A percentile compares a stretch with the other conserved stretches of the same genome.
Conservation (phyloP, 345 rosid genomes). For the Carallia pectinifolia region DNA sequence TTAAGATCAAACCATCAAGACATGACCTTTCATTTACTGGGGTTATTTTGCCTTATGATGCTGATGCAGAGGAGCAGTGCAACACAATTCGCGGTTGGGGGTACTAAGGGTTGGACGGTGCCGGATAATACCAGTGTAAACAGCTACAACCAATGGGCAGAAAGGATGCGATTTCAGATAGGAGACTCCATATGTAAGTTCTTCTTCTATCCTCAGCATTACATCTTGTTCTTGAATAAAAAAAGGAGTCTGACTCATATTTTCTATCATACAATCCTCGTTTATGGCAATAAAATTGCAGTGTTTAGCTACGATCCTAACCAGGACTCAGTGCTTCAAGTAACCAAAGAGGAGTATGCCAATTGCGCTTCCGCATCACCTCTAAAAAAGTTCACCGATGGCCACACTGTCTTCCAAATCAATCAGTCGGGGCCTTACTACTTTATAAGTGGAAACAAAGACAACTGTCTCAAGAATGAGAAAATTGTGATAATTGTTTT, state of each 20-base stretch:
- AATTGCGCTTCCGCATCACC: conserved; percentile 53
- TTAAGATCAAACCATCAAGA: conserved; percentile 13
- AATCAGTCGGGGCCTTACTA: conserved; percentile 57
- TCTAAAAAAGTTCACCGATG: conserved; percentile 41
- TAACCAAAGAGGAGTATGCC: conserved; percentile 50
- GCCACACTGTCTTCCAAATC: conserved; percentile 56
- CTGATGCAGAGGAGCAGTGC: conserved; percentile 45
- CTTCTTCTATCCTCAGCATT: too few relatives aligned
- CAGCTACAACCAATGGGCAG: conserved; percentile 67
- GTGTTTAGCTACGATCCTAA: conserved; percentile 52
- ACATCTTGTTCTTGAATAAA: too few relatives aligned
- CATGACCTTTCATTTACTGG: conserved; percentile 27
- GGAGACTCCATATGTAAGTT: conserved; percentile 50
- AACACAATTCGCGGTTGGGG: conserved; percentile 60
- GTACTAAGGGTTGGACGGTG: conserved; percentile 58
- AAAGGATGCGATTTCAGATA: conserved; percentile 60
- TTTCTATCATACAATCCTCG: too few relatives aligned
- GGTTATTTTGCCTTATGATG: conserved; percentile 39
- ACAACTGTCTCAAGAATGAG: conserved; percentile 60
- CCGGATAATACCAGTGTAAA: conserved; percentile 33
- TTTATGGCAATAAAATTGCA: conserved; percentile 18
- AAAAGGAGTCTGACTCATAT: background rate
- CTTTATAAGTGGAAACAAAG: conserved; percentile 74
- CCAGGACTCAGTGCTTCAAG: conserved; percentile 67
- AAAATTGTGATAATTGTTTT: conserved; percentile 55